phyloP scores from a whole-genome alignment of 805 yeast species.

The Cyberlindnera maclurae region DNA sequence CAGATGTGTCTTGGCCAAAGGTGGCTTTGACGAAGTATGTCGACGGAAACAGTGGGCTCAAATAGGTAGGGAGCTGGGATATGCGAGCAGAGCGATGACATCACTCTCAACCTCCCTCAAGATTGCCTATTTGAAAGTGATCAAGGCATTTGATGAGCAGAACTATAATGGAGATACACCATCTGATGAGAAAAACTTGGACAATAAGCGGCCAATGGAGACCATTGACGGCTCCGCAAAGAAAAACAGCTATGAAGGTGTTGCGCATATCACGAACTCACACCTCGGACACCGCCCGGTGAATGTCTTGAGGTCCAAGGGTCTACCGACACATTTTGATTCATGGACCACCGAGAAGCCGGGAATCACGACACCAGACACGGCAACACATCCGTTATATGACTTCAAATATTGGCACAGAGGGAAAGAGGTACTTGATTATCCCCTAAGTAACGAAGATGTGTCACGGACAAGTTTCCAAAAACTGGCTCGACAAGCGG shows the following conservation, averaged over 20 bases:
- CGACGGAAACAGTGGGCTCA: slow-evolving; percentile 72
- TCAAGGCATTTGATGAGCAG: slow-evolving; percentile 26
- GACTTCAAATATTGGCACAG: slow-evolving; percentile 39
- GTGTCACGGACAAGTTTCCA: no score
- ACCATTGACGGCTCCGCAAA: neutral
- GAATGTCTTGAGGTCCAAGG: slow-evolving; percentile 40
- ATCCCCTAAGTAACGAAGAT: slow-evolving; percentile 16
- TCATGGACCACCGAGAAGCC: slow-evolving; percentile 37
- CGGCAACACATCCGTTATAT: slow-evolving; percentile 30
- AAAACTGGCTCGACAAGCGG: no score
- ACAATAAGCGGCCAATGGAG: slow-evolving; percentile 10
- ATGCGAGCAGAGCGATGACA: slow-evolving; percentile 53
- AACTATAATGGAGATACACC: slow-evolving; percentile 6
- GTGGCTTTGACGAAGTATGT: slow-evolving; percentile 63
- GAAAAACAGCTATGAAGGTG: slow-evolving; percentile 2
- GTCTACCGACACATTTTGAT: slow-evolving; percentile 44
- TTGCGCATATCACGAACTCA: slow-evolving; percentile 40
- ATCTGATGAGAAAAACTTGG: slow-evolving; percentile 8
- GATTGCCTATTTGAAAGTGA: slow-evolving; percentile 44
- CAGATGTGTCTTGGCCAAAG: slow-evolving; percentile 51
- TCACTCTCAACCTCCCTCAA: slow-evolving; percentile 63
- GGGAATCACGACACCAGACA: slow-evolving; percentile 29
- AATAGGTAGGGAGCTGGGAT: slow-evolving; percentile 75
- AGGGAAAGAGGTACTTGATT: slow-evolving; percentile 33
- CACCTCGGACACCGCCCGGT: slow-evolving; percentile 41